phyloP scores from a whole-genome alignment of 139 green algal species.

The Closterium sp. region DNA sequence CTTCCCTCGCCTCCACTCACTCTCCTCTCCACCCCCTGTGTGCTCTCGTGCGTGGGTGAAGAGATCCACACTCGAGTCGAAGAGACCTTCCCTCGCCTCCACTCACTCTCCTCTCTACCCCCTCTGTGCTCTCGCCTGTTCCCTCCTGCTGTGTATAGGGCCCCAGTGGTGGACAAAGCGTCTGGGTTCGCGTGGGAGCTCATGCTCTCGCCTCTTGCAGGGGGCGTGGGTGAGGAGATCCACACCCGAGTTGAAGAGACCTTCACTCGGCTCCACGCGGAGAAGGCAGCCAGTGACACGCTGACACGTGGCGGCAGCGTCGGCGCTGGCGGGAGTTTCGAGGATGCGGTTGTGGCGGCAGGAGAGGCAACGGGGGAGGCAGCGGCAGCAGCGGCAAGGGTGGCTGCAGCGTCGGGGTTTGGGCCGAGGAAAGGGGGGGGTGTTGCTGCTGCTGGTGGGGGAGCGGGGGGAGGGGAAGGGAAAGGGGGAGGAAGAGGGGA shows the following conservation, averaged over 20 bases:
- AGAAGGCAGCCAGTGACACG: neutral
- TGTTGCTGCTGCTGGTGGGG: too few species aligned
- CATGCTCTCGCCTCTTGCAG: neutral
- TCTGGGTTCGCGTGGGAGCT: neutral
- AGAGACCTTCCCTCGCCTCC: neutral
- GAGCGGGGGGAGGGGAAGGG: too few species aligned
- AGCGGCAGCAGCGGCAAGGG: neutral
- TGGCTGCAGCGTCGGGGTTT: neutral
- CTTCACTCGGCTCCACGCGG: neutral
- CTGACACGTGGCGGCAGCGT: neutral
- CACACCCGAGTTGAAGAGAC: neutral
- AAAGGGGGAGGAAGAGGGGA: neutral
- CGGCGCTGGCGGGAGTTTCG: neutral
- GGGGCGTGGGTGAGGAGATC: neutral
- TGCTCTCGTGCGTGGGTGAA: neutral
- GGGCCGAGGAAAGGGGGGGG: neutral
- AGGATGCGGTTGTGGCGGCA: neutral
- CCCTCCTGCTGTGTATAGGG: neutral
- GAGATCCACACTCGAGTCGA: neutral
- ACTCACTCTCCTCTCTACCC: neutral
- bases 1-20: too few species aligned
- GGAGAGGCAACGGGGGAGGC: neutral
- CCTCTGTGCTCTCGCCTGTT: neutral
- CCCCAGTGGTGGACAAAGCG: neutral
- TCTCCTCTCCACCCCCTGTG: neutral